Base-by-base conservation (phyloP, 768 basidiomycete species). In the Pilatotrama ljubarskyi region DNA sequence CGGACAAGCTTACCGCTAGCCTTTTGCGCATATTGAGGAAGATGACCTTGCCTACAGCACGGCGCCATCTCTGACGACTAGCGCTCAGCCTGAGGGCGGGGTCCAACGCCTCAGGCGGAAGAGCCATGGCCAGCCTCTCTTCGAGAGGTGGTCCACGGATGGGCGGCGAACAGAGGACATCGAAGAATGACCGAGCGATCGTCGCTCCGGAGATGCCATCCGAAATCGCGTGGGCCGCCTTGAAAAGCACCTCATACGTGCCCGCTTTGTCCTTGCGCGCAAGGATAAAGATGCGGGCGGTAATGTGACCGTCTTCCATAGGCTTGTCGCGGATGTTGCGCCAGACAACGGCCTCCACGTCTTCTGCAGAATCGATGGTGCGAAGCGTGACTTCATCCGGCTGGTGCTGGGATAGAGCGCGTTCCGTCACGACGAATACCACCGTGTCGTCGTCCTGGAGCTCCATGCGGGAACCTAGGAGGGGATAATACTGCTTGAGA, bases 401-500 rank as follows among this genome's bases (percentile, higher is more conserved):
- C 18, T 63, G 66, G 25, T 66, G 64, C 15, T 57, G 50, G 14
- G 52, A 42, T 29, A 84, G 63, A 6, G 71, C 72, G 1, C 73
- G 68, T 66, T 79, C 76, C 24, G 64, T 69, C 42, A 86, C 75
- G 20, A 77, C 66, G 58, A 85, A 84, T 32, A 69, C 70, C n/a
- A 77, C 63, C 20, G 65, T 29, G 9, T 67, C 63, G 11, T 68
- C 63, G 18, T 70, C 63, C 8, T 72, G 66, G 46, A 73, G 71
- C 47, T 74, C 71, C n/a, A 84, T 63, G 5, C 57, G 69, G 6
- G 79, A 76, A 3, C 75, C 81, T 13, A 82, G 77, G 3, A 86
- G 72, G 2, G 84, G 84, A 59, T 74, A 83, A 29, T 72, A 76
- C 24, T 69, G 71, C 68, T 86, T 86, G 20, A 82, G 68, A 9